Evolutionary conservation across 371 early-diverging fungal genomes (phyloP).

Genomic region (Rhizopus arrhizus): DNA sequence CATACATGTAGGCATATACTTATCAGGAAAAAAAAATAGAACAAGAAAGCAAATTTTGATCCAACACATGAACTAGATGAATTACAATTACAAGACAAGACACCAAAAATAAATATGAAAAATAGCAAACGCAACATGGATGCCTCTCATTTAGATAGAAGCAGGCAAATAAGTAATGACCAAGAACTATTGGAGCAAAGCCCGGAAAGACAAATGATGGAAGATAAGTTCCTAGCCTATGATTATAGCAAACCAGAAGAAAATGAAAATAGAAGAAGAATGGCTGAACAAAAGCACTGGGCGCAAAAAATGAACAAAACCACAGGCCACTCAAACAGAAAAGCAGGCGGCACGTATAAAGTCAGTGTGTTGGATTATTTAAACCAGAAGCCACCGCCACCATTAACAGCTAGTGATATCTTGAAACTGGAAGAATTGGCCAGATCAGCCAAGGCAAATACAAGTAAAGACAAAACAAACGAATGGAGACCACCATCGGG

Average conservation of each 20-base stretch:
- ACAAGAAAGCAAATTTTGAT: slow-evolving; percentile 86
- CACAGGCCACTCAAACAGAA: slow-evolving; percentile 24
- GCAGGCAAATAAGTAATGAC: neutral
- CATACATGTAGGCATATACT: slow-evolving; percentile 15
- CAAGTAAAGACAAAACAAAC: slow-evolving; percentile 27
- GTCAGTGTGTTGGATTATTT: slow-evolving; percentile 43
- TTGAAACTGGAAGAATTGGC: slow-evolving; percentile 52
- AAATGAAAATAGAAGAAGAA: slow-evolving; percentile 26
- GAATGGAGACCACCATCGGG: slow-evolving; percentile 57
- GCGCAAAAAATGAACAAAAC: slow-evolving; percentile 50
- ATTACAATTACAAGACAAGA: slow-evolving; percentile 89
- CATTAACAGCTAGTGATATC: slow-evolving; percentile 44
- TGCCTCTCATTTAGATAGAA: slow-evolving; percentile 8
- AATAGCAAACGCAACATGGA: slow-evolving; percentile 31
- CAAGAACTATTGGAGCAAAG: slow-evolving; percentile 20
- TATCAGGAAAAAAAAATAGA: slow-evolving; percentile 26
- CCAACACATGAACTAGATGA: slow-evolving; percentile 96
- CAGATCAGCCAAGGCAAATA: slow-evolving; percentile 36
- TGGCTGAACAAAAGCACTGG: slow-evolving; percentile 9
- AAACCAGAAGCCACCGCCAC: slow-evolving; percentile 47
- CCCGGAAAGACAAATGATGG: slow-evolving; percentile 59
- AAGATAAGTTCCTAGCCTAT: slow-evolving; percentile 62
- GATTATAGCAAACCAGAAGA: slow-evolving; percentile 63
- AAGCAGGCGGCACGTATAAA: slow-evolving; percentile 40
- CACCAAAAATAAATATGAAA: slow-evolving; percentile 61